Evolutionary conservation across 2,329 filamentous ascomycete species (phyloP).

Genomic region (Didymella pinodella): DNA sequence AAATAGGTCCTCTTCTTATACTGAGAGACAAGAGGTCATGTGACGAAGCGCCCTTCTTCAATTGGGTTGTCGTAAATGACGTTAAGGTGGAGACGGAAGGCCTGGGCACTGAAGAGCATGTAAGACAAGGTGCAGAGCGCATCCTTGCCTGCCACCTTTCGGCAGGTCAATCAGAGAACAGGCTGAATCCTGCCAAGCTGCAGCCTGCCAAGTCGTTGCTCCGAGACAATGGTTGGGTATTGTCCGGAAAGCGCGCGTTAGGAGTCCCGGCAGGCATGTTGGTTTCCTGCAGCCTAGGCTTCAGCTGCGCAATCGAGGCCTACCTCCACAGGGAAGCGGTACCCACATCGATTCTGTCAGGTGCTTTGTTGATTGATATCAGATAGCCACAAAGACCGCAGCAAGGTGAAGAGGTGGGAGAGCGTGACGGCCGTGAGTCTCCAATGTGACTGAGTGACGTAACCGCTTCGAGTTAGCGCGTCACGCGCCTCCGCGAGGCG

Average conservation of each 20-base stretch:
- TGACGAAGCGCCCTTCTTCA: background rate
- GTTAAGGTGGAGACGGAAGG: background rate
- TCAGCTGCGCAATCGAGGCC: background rate
- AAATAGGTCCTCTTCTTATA: constrained; percentile 1
- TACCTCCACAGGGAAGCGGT: background rate
- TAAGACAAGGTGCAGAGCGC: background rate
- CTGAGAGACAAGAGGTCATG: background rate
- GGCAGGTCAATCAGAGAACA: background rate
- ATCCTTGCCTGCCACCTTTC: background rate
- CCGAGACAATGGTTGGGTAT: background rate
- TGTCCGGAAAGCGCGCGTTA: background rate
- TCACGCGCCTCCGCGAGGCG: constrained; percentile 17
- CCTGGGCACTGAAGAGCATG: background rate
- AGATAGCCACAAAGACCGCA: background rate
- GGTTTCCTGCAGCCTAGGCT: background rate
- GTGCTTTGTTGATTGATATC: background rate
- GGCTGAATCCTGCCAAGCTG: background rate
- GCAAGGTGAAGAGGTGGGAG: background rate
- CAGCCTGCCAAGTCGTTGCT: constrained; percentile 4
- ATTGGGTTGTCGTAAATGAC: background rate
- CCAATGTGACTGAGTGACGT: constrained; percentile 16
- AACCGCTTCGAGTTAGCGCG: constrained; percentile 12
- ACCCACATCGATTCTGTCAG: background rate
- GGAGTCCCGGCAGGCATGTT: background rate
- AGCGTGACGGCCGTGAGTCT: constrained; percentile 4